Base-by-base conservation (phyloP, 805 yeast genomes). In the Clavispora carvajalis region DNA sequence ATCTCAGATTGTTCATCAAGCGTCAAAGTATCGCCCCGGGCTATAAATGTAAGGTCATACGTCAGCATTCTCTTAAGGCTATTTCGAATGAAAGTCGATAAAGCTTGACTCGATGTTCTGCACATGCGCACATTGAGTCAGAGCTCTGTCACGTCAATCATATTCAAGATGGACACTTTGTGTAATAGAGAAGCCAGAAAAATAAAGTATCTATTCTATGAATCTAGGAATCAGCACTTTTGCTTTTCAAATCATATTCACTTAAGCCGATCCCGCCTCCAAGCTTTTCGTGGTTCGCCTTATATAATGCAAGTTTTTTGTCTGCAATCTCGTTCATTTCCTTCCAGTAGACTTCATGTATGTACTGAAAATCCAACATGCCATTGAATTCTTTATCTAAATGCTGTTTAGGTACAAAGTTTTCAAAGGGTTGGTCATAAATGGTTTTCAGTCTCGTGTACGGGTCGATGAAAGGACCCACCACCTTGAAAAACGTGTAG, bases 341-440 rank as follows among this genome's bases (percentile, higher is more conserved):
- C 5, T 71, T 64, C 81, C 82, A 76, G 51, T 77, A 77, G 5
- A 62, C 56, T 4, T 72, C 74, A 48, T 76, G 80, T n/a, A 66
- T 57, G 46, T 76, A 77, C 38, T 69, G 70, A 49, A 77, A 77
- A 46, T 76, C 77, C 37, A 68, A 58, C 29, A 72, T 65, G 2
- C 74, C 75, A 42, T 73, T 69, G 51, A 77, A 76, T 34, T 67
- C 66, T 36, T 69, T 65, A 39, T 74, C 79, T 35, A 77, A 58
- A 51, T 77, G 81, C 37, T 73, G 66, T 34, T 62, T 59, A 8
- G 80, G 82, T 3, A 77, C 76, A 40, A 69, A 74, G 40, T 74
- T 68, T 37, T 67, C 76, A 47, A 76, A 76, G 1, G 81, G 80
- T 47, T 76, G 78, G 48, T 77, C 82, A 48, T 75, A 77, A 10